These are phyloP conservation scores for Diaporthe helianthi DNA, from an alignment of 2,329 filamentous ascomycete species.

Conservation along the genomic window DNA sequence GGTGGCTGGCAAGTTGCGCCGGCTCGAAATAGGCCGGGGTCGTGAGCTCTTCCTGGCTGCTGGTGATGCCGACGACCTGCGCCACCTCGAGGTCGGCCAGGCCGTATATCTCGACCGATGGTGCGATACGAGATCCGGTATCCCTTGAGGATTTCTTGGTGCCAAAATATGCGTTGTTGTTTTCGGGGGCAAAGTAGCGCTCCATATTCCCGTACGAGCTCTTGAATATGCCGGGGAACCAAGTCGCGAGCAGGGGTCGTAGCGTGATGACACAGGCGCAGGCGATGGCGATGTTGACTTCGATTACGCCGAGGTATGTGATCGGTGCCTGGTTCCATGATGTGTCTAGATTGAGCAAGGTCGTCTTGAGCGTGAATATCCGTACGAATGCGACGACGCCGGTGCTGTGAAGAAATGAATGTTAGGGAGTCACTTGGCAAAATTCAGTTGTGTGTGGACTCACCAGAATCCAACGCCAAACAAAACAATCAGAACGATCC, in stretches of 20 bases:
- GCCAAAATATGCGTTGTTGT: slow-evolving; percentile 6
- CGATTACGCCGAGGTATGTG: slow-evolving; percentile 43
- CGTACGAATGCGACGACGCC: slow-evolving; percentile 42
- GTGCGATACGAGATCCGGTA: background rate
- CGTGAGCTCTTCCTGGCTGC: slow-evolving; percentile 11
- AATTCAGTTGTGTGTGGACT: background rate
- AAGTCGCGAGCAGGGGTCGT: slow-evolving; percentile 39
- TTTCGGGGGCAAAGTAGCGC: slow-evolving; percentile 9
- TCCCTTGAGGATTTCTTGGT: slow-evolving; percentile 20
- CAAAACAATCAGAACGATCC: slow-evolving; percentile 37
- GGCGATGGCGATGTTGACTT: slow-evolving; percentile 42
- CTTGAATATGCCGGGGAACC: slow-evolving; percentile 34
- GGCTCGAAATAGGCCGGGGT: slow-evolving; percentile 7
- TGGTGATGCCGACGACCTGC: slow-evolving; percentile 10
- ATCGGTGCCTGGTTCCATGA: slow-evolving; percentile 44
- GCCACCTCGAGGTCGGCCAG: slow-evolving; percentile 28
- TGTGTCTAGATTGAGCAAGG: slow-evolving; percentile 37
- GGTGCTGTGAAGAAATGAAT: slow-evolving; percentile 32
- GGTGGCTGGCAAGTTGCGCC: slow-evolving; percentile 5
- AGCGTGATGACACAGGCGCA: slow-evolving; percentile 43
- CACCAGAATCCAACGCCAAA: slow-evolving; percentile 42
- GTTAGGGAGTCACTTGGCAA: background rate
- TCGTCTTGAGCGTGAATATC: slow-evolving; percentile 41
- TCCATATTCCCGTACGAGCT: slow-evolving; percentile 7
- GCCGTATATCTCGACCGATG: slow-evolving; percentile 13